Percentiles rank a stretch among this genome's conserved stretches.
Conservation (phyloP, 2,329 filamentous ascomycete genomes). For the Gremmenia infestans region DNA sequence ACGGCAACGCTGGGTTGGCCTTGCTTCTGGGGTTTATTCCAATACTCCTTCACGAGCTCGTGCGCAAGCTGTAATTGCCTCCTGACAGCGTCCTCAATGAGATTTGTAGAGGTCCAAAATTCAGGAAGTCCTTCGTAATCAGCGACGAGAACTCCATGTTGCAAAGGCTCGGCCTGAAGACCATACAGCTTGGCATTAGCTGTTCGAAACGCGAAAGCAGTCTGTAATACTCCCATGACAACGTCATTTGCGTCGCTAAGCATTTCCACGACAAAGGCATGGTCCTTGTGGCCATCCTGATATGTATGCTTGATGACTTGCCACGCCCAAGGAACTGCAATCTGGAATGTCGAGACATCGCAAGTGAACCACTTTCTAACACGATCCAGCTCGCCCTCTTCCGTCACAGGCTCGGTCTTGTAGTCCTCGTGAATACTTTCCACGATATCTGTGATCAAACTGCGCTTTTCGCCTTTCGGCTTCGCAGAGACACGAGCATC, state of each 20-base stretch:
- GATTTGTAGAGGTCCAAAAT: conserved; percentile 77
- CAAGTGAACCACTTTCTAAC: conserved; percentile 85
- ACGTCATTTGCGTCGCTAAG: conserved; percentile 68
- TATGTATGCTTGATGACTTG: conserved; percentile 71
- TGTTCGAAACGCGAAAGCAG: conserved; percentile 65
- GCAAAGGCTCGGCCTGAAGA: conserved; percentile 60
- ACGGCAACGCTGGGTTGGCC: conserved; percentile 22
- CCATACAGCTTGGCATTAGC: conserved; percentile 69
- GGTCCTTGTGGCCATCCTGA: conserved; percentile 54
- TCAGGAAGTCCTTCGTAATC: conserved; percentile 67
- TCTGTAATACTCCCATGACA: conserved; percentile 58
- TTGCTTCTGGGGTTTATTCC: conserved; percentile 26
- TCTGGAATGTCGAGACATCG: conserved; percentile 66
- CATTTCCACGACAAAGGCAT: conserved; percentile 35
- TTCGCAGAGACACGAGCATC: conserved; percentile 61
- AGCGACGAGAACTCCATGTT: conserved; percentile 57
- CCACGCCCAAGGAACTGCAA: conserved; percentile 74
- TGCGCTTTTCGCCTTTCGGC: conserved; percentile 57
- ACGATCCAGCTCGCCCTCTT: conserved; percentile 67
- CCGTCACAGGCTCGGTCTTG: conserved; percentile 61
- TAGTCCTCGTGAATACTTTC: conserved; percentile 71
- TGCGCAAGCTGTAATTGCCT: conserved; percentile 52
- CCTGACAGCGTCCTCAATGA: conserved; percentile 56
- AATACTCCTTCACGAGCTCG: conserved; percentile 28
- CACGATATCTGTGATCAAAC: conserved; percentile 69